Evolutionary conservation across 805 yeast species (phyloP).

Genomic region (Kuraishia hungarica): DNA sequence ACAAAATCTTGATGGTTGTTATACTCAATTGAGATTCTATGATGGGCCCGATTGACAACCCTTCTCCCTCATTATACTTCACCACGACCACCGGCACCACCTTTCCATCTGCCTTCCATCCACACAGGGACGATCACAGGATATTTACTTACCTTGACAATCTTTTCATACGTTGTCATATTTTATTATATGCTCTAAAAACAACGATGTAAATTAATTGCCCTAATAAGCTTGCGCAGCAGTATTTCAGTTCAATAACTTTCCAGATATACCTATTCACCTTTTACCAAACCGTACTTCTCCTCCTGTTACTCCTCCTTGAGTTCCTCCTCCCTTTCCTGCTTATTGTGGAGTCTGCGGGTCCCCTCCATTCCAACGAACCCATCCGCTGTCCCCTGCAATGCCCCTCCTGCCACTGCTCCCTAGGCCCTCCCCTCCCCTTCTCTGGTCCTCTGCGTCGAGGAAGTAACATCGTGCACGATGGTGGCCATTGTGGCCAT

Average conservation of each 20-base stretch:
- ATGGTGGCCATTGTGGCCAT: no score
- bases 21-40: neutral
- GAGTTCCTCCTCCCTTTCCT: neutral
- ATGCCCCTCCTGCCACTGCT: neutral
- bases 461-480: no score
- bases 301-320: neutral
- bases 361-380: neutral
- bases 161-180: slow-evolving; percentile 64
- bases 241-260: neutral
- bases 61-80: slow-evolving; percentile 12
- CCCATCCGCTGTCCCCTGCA: neutral
- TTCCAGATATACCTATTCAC: neutral
- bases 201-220: neutral
- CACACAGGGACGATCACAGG: no score
- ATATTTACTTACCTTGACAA: slow-evolving; percentile 46
- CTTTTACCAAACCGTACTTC: no score
- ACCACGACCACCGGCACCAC: no score
- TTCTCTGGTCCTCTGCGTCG: no score
- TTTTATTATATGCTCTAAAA: neutral
- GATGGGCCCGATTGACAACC: neutral
- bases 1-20: neutral
- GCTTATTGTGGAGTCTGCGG: neutral
- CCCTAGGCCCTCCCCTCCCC: neutral
- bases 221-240: no score
- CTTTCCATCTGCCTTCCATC: neutral